Conservation (phyloP, 352 stramenopile genomes). For the Saprolegnia diclina region DNA sequence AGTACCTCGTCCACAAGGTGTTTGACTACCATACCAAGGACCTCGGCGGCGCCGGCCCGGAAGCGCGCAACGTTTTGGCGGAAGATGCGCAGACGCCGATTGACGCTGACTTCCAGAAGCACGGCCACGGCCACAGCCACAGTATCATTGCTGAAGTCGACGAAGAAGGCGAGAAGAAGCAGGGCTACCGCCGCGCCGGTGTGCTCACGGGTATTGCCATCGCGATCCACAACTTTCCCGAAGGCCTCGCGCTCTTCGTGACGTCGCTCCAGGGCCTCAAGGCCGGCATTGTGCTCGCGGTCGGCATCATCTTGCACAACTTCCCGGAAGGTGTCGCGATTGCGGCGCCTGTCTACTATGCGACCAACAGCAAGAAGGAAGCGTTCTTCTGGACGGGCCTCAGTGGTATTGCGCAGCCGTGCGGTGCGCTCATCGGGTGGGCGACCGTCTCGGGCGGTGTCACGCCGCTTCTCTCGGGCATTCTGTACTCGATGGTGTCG, state of each 20-base stretch:
- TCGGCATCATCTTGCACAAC: constrained; percentile 97
- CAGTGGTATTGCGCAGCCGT: constrained; percentile 83
- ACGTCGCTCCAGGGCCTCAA: constrained; percentile 84
- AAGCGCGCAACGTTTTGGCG: neutral
- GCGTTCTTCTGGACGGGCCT: constrained; percentile 90
- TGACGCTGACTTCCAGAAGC: constrained; percentile 3
- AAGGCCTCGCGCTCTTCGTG: constrained; percentile 95
- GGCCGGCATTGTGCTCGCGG: constrained; percentile 86
- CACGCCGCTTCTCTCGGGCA: constrained; percentile 63
- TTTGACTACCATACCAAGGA: constrained; percentile 31
- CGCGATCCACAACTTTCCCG: constrained; percentile 96
- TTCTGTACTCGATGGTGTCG: constrained; percentile 88
- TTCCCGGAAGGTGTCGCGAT: constrained; percentile 95
- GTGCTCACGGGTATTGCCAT: constrained; percentile 92
- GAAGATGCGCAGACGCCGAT: constrained; percentile 8
- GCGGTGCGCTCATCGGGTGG: constrained; percentile 90
- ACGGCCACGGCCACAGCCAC: constrained; percentile 33
- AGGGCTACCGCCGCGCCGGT: constrained; percentile 73
- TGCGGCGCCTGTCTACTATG: constrained; percentile 95
- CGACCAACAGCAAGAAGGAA: constrained; percentile 87
- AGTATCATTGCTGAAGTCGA: constrained; percentile 28
- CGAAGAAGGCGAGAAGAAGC: constrained; percentile 31
- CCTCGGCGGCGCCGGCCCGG: neutral
- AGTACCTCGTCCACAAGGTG: constrained; percentile 54
- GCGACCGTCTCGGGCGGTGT: constrained; percentile 46